Conservation (phyloP, 129 eudicot genomes). For the Apium graveolens region DNA sequence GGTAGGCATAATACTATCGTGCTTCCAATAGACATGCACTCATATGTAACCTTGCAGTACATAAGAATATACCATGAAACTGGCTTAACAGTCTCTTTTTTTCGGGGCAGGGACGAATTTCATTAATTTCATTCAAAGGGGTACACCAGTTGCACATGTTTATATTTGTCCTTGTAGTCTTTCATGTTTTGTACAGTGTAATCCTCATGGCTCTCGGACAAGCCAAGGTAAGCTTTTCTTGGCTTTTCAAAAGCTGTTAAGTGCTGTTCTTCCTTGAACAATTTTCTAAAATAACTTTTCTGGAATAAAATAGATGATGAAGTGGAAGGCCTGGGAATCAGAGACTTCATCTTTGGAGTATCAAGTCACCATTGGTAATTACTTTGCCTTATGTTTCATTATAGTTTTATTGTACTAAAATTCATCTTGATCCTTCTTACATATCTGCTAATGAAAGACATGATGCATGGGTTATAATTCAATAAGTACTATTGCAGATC, state of each 20-base stretch:
- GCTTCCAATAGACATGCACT: not conserved
- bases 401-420: not conserved
- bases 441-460: not conserved
- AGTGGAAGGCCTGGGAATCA: constrained; percentile 78
- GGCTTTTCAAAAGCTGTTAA: not conserved
- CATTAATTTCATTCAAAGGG: constrained; percentile 56
- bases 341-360: constrained; percentile 71
- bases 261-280: not conserved
- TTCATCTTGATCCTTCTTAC: not conserved
- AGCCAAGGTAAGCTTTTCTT: constrained; percentile 41
- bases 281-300: not conserved
- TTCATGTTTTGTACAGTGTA: constrained; percentile 62
- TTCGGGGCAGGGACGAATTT: constrained; percentile 35
- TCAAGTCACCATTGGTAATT: constrained; percentile 47
- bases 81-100: not conserved
- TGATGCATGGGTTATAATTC: not conserved
- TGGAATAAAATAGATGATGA: constrained; percentile 45
- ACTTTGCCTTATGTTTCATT: not conserved
- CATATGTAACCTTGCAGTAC: not conserved
- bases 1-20: constrained; percentile 7
- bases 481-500: constrained; percentile 37
- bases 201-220: constrained; percentile 52
- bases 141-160: constrained; percentile 72
- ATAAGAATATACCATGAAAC: not conserved
- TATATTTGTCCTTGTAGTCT: constrained; percentile 66